Evolutionary conservation across 768 basidiomycete genomes (phyloP), one percentile per base, ranked within the genome.

Genomic region (Podaxis rugospora): DNA sequence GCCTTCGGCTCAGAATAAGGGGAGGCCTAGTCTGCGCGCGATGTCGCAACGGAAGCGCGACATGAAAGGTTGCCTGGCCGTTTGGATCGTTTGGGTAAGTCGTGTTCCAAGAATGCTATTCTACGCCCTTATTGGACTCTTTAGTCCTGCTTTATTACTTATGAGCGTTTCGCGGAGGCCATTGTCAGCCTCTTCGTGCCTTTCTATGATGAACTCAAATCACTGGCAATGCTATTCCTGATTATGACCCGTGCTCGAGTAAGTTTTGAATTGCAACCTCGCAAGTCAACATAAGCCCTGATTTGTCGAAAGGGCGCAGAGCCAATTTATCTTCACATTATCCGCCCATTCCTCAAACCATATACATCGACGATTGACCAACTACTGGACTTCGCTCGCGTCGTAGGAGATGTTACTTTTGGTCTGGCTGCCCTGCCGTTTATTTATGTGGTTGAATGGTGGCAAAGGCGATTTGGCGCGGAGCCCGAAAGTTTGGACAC

Each of bases 51-150:
- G 92, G 67, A 94, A 94, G 71, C 82, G 92, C 62, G 84, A 87
- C 68, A 88, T 94, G 82, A 94, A 94, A 71, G 91, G 92, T 18
- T 87, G 85, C 69, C 75, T 94, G 51, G 84, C 90, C 39, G 83
- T 93, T 13, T 94, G 93, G 93, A 79, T 91, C 46, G 85, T 94
- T 64, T 94, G 90, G 89, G 92, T 91, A 75, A 74, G 77, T 72
- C 55, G 10, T 23, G 40, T 56, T 60, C 51, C 47, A 25, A 16
- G 7, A 36, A 32, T 46, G 50, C 18, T 16, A 1, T n/a, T 52
- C 13, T 18, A 61, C 23, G 25, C 18, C 44, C 59, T 39, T 63
- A 68, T 57, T 35, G 28, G n/a, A 40, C n/a, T 18, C 62, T 63
- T 28, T 49, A 92, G 90, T 85, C 82, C 66, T 90, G 86, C 68